phyloP scores from a whole-genome alignment of 371 early-diverging fungal genomes.

The Coemansia sp. region DNA sequence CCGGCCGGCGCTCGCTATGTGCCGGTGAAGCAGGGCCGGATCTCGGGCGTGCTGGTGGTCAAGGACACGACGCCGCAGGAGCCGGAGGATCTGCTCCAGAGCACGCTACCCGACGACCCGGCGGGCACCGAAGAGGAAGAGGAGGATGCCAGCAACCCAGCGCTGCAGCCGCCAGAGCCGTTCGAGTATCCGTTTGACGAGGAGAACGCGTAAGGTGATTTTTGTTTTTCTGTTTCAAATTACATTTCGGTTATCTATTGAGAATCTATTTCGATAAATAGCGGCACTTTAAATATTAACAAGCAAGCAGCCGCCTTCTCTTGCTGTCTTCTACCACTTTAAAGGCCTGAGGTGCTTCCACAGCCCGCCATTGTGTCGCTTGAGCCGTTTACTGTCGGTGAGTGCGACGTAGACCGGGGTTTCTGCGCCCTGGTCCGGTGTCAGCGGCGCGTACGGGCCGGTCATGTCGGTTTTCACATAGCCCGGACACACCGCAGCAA shows the following conservation, averaged over 20 bases:
- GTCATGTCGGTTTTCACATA: slow-evolving; percentile 50
- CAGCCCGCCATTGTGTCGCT: slow-evolving; percentile 40
- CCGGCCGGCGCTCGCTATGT: slow-evolving; percentile 80
- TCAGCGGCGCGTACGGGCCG: slow-evolving; percentile 47
- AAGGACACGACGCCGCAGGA: slow-evolving; percentile 51
- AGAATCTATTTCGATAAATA: not conserved
- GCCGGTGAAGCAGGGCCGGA: slow-evolving; percentile 75
- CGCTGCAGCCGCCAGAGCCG: slow-evolving; percentile 77
- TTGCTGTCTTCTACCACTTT: slow-evolving; percentile 25
- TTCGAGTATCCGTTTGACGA: slow-evolving; percentile 79
- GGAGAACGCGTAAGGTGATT: slow-evolving; percentile 19
- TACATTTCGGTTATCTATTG: not conserved
- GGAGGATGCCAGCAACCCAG: slow-evolving; percentile 44
- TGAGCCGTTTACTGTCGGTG: slow-evolving; percentile 28
- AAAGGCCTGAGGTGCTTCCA: slow-evolving; percentile 41
- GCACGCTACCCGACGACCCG: slow-evolving; percentile 24
- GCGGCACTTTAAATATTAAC: not conserved
- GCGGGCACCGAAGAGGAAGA: slow-evolving; percentile 11
- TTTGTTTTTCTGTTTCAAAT: not conserved
- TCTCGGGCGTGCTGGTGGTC: slow-evolving; percentile 48
- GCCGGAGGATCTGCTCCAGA: slow-evolving; percentile 56
- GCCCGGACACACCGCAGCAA: slow-evolving; percentile 50
- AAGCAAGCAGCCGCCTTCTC: not conserved
- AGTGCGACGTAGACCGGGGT: slow-evolving; percentile 42
- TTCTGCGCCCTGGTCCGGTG: slow-evolving; percentile 48